Base-by-base conservation (phyloP, 2,329 filamentous ascomycete genomes). In the Paraphoma sp. region DNA sequence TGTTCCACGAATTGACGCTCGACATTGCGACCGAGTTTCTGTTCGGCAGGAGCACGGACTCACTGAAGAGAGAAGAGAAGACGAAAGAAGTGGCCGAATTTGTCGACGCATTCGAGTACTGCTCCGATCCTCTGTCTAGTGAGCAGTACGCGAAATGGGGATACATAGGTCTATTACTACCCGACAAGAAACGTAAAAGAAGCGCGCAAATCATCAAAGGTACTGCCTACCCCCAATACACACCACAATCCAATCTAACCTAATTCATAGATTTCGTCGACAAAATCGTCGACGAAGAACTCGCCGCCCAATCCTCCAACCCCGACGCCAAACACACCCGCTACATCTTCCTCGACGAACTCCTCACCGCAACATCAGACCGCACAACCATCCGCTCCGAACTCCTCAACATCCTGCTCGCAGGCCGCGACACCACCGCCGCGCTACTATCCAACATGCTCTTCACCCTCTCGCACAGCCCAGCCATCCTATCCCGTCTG, bases 381-480 rank as follows among this genome's bases (percentile, higher is more conserved):
- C 56, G 36, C 12, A 53, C 46, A 1, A 40, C 50, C 3, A 59
- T 76, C 47, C 69, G 71, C 45, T 59, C 56, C 45, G 70, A 77
- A 31, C 62, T 74, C 5, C 59, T 76, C 28, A 73, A 74, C 57
- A 62, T 76, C 33, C 67, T 77, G 12, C 58, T 74, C 16, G 72
- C 75, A 8, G 73, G 65, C n/a, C 72, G 68, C 28, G 75, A 77
- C 45, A 73, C 74, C 6, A 73, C 67, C 7, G 73, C 69, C 28
- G 50, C 64, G 1, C 65, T 71, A 4, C 60, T 77, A 11, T 62
- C 59, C 5, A 74, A 76, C 62, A 44, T 76, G 43, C 63, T 79
- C 53, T 72, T 67, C 38, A 62, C 78, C 7, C 62, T 77, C 48
- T 71, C 76, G 7, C 71, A 76, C 2, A 74, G 77, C 47, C 73